Evolutionary conservation across 1,284 basidiomycete genomes (phyloP).

Genomic region (Cutaneotrichosporon sp.): DNA sequence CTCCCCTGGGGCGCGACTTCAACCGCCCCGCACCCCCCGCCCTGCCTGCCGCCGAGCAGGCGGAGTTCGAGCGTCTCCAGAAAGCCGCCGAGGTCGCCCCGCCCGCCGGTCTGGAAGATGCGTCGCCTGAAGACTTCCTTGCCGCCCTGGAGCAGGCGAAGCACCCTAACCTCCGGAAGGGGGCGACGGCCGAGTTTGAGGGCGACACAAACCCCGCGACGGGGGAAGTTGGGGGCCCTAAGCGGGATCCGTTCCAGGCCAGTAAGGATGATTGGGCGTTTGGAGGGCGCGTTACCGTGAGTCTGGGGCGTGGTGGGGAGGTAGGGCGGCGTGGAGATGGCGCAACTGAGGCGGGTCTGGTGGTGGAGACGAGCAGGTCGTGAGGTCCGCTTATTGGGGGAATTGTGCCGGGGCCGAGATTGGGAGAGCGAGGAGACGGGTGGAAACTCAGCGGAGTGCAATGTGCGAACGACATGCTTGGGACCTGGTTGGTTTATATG

Average conservation of each 20-base stretch:
- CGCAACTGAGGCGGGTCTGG: too few relatives aligned
- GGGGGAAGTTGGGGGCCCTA: constrained; percentile 56
- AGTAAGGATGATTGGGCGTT: constrained; percentile 48
- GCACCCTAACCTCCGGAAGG: constrained; percentile 53
- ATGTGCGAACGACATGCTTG: too few relatives aligned
- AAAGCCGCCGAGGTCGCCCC: constrained; percentile 34
- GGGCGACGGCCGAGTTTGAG: constrained; percentile 52
- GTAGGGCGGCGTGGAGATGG: neutral
- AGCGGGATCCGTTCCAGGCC: constrained; percentile 53
- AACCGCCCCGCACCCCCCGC: constrained; percentile 43
- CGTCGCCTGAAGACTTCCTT: constrained; percentile 1
- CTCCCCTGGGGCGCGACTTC: constrained; percentile 14
- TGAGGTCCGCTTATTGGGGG: too few relatives aligned
- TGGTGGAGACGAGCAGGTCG: too few relatives aligned
- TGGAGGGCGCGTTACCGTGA: constrained; percentile 48
- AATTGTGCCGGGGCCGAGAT: too few relatives aligned
- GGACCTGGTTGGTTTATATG: too few relatives aligned
- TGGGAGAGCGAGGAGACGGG: neutral
- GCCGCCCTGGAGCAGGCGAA: neutral
- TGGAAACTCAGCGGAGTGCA: too few relatives aligned
- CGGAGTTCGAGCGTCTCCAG: constrained; percentile 47
- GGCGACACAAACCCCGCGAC: constrained; percentile 55
- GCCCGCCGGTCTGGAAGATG: constrained; percentile 10
- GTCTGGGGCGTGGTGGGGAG: constrained; percentile 11
- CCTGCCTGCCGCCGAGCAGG: constrained; percentile 45